Conservation (phyloP, 2,329 filamentous ascomycete genomes). For the Orbilia ellipsospora region DNA sequence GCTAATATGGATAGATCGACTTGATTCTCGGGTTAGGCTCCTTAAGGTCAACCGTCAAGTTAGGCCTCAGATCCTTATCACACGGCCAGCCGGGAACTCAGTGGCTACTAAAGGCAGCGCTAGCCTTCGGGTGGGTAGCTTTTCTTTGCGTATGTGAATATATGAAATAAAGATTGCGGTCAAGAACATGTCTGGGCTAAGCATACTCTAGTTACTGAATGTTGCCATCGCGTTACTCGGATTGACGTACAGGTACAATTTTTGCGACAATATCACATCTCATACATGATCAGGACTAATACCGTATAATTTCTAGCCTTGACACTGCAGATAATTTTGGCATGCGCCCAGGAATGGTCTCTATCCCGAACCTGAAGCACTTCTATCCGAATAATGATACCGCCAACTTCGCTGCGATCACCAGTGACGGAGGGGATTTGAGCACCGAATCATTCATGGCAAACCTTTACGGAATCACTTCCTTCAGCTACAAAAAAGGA, state of each 20-base stretch:
- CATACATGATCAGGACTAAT: not conserved
- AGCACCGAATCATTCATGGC: slow-evolving; percentile 19
- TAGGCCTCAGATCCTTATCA: slow-evolving; percentile 4
- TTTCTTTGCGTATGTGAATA: slow-evolving; percentile 9
- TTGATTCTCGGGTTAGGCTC: slow-evolving; percentile 16
- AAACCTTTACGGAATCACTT: slow-evolving; percentile 29
- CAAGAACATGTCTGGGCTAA: not conserved
- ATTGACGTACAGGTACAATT: slow-evolving; percentile 14
- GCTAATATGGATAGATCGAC: slow-evolving; percentile 6
- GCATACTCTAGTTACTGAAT: slow-evolving; percentile 1
- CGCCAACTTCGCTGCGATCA: not conserved
- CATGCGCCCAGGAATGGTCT: slow-evolving; percentile 7
- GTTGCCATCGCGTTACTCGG: slow-evolving; percentile 24
- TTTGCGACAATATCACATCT: not conserved
- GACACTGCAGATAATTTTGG: slow-evolving; percentile 1
- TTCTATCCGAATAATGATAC: slow-evolving; percentile 21
- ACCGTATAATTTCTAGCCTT: not conserved
- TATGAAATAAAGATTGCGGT: not conserved
- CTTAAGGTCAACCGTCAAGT: slow-evolving; percentile 15
- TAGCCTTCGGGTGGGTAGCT: slow-evolving; percentile 21
- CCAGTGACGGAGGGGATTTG: not conserved
- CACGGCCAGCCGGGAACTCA: not conserved
- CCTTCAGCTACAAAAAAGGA: slow-evolving; percentile 19
- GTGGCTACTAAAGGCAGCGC: slow-evolving; percentile 2
- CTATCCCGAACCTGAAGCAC: slow-evolving; percentile 4